Conservation (phyloP, 768 basidiomycete genomes). For the Strobilomyces confusus region DNA sequence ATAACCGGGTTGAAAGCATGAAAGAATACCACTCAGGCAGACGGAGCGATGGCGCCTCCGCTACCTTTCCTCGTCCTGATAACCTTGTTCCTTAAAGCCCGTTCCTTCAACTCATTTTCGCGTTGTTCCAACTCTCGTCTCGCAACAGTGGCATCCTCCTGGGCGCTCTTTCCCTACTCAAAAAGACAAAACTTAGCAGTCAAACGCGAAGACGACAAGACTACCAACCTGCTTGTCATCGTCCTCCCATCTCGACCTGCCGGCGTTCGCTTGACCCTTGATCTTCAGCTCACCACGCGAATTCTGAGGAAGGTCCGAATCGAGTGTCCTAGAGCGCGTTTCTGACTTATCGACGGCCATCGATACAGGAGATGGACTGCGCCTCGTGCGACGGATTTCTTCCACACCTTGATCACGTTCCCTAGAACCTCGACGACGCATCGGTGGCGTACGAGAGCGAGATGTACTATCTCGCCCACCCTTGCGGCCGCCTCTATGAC, state of each 20-base stretch:
- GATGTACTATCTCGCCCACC: conserved; percentile 29
- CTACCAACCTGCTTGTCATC: conserved; percentile 29
- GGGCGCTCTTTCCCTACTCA: conserved; percentile 20
- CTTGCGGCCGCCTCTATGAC: conserved; percentile 31
- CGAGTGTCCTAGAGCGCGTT: conserved; percentile 20
- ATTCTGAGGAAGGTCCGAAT: conserved; percentile 31
- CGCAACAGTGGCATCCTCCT: background rate
- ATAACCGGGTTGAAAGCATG: conserved; percentile 10
- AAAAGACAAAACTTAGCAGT: conserved; percentile 8
- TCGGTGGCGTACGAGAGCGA: conserved; percentile 33
- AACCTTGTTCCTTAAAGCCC: conserved; percentile 79
- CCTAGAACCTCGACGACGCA: conserved; percentile 31
- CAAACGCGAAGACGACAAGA: conserved; percentile 3
- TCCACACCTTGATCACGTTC: conserved; percentile 19
- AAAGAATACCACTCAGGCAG: conserved; percentile 21
- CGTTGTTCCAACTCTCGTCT: conserved; percentile 56
- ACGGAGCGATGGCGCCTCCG: conserved; percentile 15
- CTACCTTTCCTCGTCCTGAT: conserved; percentile 61
- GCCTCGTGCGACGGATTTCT: conserved; percentile 21
- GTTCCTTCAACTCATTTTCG: conserved; percentile 80
- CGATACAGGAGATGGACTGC: conserved; percentile 23
- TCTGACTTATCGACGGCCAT: conserved; percentile 26
- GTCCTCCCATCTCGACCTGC: conserved; percentile 53
- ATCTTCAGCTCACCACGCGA: conserved; percentile 60
- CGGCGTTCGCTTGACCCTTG: conserved; percentile 62